phyloP scores from a whole-genome alignment of 2,329 filamentous ascomycete species.

The Aspergillus sp. region DNA sequence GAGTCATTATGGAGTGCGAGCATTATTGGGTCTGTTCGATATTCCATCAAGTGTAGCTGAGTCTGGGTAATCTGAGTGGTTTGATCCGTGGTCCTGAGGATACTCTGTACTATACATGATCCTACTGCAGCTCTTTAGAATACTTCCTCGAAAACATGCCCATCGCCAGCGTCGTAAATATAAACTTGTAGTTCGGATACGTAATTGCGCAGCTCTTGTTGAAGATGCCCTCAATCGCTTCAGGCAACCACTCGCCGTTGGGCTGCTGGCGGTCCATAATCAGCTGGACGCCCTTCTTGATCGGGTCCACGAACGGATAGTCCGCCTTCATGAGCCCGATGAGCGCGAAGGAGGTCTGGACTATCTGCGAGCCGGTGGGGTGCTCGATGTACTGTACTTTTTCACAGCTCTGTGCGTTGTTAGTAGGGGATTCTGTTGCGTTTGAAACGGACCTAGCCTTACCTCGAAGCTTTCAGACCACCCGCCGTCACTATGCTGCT shows the following conservation, averaged over 20 bases:
- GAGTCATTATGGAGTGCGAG: not conserved
- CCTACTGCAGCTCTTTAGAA: not conserved
- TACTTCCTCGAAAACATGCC: constrained; percentile 2
- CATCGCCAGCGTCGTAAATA: constrained; percentile 4
- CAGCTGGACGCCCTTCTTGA: constrained; percentile 72
- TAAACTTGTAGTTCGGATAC: constrained; percentile 97
- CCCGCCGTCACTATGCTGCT: constrained; percentile 84
- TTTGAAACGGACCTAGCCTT: not conserved
- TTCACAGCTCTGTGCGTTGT: constrained; percentile 70
- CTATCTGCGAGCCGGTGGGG: constrained; percentile 72
- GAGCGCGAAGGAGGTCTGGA: constrained; percentile 89
- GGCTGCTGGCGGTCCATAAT: constrained; percentile 80
- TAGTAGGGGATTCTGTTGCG: not conserved
- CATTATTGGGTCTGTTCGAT: no score
- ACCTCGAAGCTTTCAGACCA: constrained; percentile 70
- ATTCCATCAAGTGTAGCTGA: no score
- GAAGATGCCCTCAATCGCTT: constrained; percentile 96
- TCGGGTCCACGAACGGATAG: constrained; percentile 71
- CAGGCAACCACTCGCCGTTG: constrained; percentile 93
- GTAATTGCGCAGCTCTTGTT: constrained; percentile 85
- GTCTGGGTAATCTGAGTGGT: no score
- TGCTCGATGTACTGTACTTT: constrained; percentile 75
- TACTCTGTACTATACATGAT: not conserved
- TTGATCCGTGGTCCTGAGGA: no score
- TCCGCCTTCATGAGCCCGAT: constrained; percentile 79